Conservation (phyloP, 352 stramenopile species). For the Globisporangium echinulatum region DNA sequence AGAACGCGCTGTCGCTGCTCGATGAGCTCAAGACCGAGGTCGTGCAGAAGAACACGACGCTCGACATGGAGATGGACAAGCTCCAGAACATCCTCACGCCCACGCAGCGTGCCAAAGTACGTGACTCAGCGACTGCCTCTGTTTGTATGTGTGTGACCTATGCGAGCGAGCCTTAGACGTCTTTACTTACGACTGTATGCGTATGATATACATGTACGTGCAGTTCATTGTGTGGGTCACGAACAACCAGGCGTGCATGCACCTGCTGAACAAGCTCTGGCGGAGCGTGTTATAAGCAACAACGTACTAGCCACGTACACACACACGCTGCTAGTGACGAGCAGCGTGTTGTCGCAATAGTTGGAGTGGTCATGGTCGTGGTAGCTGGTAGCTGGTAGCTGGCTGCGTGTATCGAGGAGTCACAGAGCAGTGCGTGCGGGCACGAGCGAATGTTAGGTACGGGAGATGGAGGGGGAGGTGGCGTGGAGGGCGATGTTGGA, state of each 20-base stretch:
- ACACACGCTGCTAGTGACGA: neutral
- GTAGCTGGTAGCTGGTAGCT: too few species aligned
- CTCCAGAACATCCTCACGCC: slow-evolving; percentile 92
- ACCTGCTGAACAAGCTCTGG: slow-evolving; percentile 96
- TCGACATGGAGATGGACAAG: slow-evolving; percentile 93
- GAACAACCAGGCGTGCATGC: slow-evolving; percentile 94
- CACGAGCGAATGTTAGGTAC: too few species aligned
- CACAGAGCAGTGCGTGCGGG: too few species aligned
- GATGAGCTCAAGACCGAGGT: slow-evolving; percentile 86
- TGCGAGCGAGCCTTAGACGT: too few species aligned
- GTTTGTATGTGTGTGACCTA: too few species aligned
- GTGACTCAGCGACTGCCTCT: neutral
- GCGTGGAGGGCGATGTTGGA: too few species aligned
- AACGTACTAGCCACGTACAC: neutral
- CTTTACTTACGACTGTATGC: too few species aligned
- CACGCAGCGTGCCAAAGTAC: slow-evolving; percentile 88
- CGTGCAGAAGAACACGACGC: slow-evolving; percentile 87
- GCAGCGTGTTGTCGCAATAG: neutral
- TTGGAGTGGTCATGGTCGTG: too few species aligned
- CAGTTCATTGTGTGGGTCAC: slow-evolving; percentile 95
- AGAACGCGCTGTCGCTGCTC: slow-evolving; percentile 80
- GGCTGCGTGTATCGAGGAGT: too few species aligned
- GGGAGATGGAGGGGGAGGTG: too few species aligned
- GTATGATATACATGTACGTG: neutral
- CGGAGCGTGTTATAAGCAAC: slow-evolving; percentile 78